phyloP scores from a whole-genome alignment of 2,329 filamentous ascomycete genomes.

The Cercospora janseana region DNA sequence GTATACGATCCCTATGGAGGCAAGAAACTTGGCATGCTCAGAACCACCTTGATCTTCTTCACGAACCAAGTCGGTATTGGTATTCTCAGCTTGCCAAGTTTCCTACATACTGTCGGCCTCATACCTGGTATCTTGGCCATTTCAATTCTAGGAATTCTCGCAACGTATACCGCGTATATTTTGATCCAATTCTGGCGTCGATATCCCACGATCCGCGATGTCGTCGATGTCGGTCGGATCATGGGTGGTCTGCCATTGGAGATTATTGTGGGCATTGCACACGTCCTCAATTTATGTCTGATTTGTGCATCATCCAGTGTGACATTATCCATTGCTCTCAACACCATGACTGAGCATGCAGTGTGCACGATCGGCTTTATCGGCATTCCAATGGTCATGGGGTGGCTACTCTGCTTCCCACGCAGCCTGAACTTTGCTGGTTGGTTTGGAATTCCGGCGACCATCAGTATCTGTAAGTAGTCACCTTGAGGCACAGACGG shows the following conservation, averaged over 20 bases:
- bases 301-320: constrained; percentile 20
- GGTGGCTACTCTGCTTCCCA: constrained; percentile 19
- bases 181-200: constrained; percentile 41
- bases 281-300: constrained; percentile 21
- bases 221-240: constrained; percentile 40
- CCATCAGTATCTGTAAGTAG: constrained; percentile 54
- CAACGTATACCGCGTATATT: constrained; percentile 46
- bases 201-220: constrained; percentile 40
- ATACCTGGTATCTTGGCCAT: constrained; percentile 55
- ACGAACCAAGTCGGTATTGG: constrained; percentile 35
- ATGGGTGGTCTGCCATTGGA: constrained; percentile 33
- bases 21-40: neutral
- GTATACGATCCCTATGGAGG: constrained; percentile 1
- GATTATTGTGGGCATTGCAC: constrained; percentile 12
- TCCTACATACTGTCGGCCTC: constrained; percentile 52
- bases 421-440: constrained; percentile 20
- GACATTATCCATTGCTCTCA: constrained; percentile 18
- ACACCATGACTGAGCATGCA: constrained; percentile 16
- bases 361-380: constrained; percentile 20
- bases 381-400: constrained; percentile 18
- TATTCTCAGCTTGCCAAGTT: constrained; percentile 55
- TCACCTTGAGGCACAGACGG: no score
- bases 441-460: constrained; percentile 39
- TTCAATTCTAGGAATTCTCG: constrained; percentile 52
- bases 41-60: constrained; percentile 6